Evolutionary conservation across 441 rosid genomes (phyloP), one percentile per base, ranked within the genome.

Genomic region (Populus hybrid): DNA sequence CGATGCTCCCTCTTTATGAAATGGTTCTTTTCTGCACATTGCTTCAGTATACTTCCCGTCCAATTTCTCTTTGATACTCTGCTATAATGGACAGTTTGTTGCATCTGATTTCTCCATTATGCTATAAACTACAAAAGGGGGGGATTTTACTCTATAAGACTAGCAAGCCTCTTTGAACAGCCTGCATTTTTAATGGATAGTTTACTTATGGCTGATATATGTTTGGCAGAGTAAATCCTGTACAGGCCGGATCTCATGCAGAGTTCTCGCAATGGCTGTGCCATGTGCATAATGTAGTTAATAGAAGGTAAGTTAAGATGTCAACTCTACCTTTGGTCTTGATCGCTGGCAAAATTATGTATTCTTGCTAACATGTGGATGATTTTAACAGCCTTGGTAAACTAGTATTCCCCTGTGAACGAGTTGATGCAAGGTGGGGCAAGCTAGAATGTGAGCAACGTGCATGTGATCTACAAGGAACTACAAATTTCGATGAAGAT

Each of bases 401-500:
- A 78, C 71, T 83, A 80, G 82, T 81, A 67, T 94, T 92, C 77
- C 97, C 93, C 23, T 94, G 97, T 11, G 97, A 90, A 81, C 90
- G 97, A 83, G 97, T 92, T 28, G 94, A 94, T 85, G 97, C 98
- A 81, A 90, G 97, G 86, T 95, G 99, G 99, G 99, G 99, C 80
- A 95, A 94, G 90, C 90, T 95, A 34, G 99, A 92, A 14, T 95
- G 99, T 42, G 97, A 95, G 89, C 91, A 92, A 77, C 92, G 87
- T 21, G 83, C 83, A 66, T 95, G 99, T 72, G 98, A 95, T 83
- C 81, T 95, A n/a, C 97, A 85, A 72, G 97, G 98, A 81, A 78
- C 86, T 70, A 70, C 85, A 12, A 67, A 82, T 77, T 67, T 75
- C 61, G 30, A 28, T 9, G 35, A 34, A 71, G 79, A 67, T 28